Conservation (phyloP, 1,139 yeast species). For the Geotrichum citri-aurantii region DNA sequence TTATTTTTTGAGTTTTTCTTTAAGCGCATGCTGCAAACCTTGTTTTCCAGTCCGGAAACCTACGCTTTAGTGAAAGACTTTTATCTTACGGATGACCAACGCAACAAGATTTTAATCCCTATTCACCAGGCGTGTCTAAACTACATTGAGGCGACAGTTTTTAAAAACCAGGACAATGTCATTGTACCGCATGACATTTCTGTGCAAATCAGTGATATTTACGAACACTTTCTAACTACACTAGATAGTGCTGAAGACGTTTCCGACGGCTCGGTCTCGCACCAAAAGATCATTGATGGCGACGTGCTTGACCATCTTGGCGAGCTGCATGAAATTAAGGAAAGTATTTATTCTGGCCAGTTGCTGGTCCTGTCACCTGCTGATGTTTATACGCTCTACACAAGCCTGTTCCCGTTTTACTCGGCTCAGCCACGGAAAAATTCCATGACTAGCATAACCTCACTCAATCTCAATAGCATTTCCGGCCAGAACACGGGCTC, state of each 20-base stretch:
- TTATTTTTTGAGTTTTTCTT: slow-evolving; percentile 28
- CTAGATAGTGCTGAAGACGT: background rate
- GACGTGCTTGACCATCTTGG: slow-evolving; percentile 3
- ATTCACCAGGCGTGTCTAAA: slow-evolving; percentile 20
- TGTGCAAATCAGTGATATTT: background rate
- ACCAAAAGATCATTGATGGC: slow-evolving; percentile 11
- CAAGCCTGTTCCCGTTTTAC: slow-evolving; percentile 30
- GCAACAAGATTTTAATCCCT: slow-evolving; percentile 25
- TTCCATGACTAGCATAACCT: slow-evolving; percentile 4
- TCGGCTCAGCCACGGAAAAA: slow-evolving; percentile 12
- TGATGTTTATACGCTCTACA: slow-evolving; percentile 31
- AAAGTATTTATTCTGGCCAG: slow-evolving; percentile 26
- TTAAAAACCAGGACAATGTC: slow-evolving; percentile 1
- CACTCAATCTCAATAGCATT: slow-evolving; percentile 13
- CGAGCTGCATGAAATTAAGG: background rate
- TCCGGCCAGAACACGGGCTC: slow-evolving; percentile 12
- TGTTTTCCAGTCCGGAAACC: slow-evolving; percentile 27
- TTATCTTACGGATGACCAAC: slow-evolving; percentile 26
- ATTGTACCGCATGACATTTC: slow-evolving; percentile 2
- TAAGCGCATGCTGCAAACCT: slow-evolving; percentile 23
- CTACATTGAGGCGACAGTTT: slow-evolving; percentile 12
- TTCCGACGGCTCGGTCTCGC: slow-evolving; percentile 14
- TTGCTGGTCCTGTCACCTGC: slow-evolving; percentile 32
- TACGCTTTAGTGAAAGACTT: slow-evolving; percentile 27
- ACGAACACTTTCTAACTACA: slow-evolving; percentile 1